Evolutionary conservation across 2,329 filamentous ascomycete species (phyloP).

Genomic region (Calonectria crousiana): DNA sequence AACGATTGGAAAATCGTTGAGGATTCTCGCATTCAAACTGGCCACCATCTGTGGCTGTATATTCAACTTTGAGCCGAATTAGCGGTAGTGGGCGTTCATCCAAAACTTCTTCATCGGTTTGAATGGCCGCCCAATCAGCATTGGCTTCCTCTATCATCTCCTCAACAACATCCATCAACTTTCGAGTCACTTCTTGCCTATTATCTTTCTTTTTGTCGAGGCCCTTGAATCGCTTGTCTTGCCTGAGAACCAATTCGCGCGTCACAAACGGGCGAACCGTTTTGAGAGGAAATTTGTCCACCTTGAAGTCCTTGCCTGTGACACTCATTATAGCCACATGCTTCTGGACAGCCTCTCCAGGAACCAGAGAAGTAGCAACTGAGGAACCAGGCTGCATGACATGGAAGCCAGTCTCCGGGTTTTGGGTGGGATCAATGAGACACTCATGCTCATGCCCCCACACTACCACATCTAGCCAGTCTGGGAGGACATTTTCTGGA

Average conservation of each 20-base stretch:
- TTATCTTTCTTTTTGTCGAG: conserved; percentile 88
- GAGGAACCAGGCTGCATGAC: conserved; percentile 99
- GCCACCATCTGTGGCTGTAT: conserved; percentile 85
- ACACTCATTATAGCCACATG: conserved; percentile 89
- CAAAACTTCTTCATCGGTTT: conserved; percentile 71
- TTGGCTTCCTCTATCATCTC: conserved; percentile 90
- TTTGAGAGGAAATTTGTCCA: conserved; percentile 86
- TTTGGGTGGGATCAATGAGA: conserved; percentile 84
- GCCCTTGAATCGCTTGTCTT: conserved; percentile 81
- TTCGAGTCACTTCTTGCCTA: conserved; percentile 80
- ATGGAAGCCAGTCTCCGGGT: conserved; percentile 89
- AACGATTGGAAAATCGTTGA: conserved; percentile 94
- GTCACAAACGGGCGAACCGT: conserved; percentile 93
- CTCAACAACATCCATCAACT: conserved; percentile 83
- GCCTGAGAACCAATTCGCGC: conserved; percentile 81
- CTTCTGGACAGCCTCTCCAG: conserved; percentile 91
- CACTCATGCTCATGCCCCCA: conserved; percentile 99
- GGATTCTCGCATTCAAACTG: conserved; percentile 94
- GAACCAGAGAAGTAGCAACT: conserved; percentile 90
- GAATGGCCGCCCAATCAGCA: conserved; percentile 82
- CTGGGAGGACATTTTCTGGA: conserved; percentile 91
- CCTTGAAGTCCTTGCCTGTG: conserved; percentile 83
- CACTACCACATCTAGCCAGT: conserved; percentile 90
- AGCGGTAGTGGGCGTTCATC: conserved; percentile 81
- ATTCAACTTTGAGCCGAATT: conserved; percentile 91